phyloP scores from a whole-genome alignment of 2,329 filamentous ascomycete species.

The Sporothrix curviconia region DNA sequence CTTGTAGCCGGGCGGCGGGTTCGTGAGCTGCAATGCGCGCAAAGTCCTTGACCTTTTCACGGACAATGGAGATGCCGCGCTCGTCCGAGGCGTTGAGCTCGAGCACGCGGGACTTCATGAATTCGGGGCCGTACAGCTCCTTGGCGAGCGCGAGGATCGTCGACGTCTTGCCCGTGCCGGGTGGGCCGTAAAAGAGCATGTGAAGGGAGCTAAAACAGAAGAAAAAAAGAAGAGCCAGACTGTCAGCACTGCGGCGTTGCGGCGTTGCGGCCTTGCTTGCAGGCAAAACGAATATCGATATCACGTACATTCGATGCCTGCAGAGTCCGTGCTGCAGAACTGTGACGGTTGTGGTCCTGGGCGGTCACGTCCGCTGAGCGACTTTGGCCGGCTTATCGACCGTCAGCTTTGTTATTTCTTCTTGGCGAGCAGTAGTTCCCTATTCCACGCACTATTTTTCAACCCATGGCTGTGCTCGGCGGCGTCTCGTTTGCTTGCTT shows the following conservation, averaged over 20 bases:
- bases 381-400: constrained; percentile 74
- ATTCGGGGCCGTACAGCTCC: constrained; percentile 91
- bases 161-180: constrained; percentile 95
- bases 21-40: constrained; percentile 89
- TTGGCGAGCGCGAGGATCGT: constrained; percentile 96
- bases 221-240: too few relatives aligned
- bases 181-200: constrained; percentile 98
- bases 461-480: constrained; percentile 85
- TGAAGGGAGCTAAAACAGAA: constrained; percentile 82
- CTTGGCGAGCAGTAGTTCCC: too few relatives aligned
- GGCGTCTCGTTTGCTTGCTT: constrained; percentile 56
- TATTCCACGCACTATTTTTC: constrained; percentile 97
- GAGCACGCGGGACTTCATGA: constrained; percentile 89
- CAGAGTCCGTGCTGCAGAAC: constrained; percentile 84
- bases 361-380: constrained; percentile 89
- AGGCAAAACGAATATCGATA: neutral
- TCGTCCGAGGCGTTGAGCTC: constrained; percentile 99
- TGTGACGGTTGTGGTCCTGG: constrained; percentile 92
- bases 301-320: constrained; percentile 77
- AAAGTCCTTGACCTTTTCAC: constrained; percentile 97
- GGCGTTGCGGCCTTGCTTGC: too few relatives aligned
- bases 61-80: constrained; percentile 92
- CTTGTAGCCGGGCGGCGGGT: constrained; percentile 64
- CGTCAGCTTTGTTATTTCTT: constrained; percentile 24
- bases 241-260: too few relatives aligned